Evolutionary conservation across 139 green algal genomes (phyloP), one percentile per base, ranked within the genome.

Genomic region (Mesostigma viride): DNA sequence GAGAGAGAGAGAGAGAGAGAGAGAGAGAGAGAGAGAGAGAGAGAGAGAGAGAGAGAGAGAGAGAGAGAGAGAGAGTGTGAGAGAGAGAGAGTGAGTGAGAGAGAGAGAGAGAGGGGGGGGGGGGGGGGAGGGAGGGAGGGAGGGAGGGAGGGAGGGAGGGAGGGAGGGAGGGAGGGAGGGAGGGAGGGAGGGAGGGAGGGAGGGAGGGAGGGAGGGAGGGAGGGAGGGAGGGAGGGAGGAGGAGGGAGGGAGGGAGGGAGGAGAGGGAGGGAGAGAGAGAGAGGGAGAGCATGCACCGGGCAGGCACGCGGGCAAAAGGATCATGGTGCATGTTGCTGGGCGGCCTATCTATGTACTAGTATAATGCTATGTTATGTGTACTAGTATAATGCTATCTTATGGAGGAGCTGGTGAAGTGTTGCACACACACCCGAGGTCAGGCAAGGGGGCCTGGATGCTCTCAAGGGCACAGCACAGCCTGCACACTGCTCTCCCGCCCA

Each of bases 391-490:
- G 45, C 22, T 22, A 22, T 56, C 45, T 28, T 56, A 28, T 56
- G 45, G n/a, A 36, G 8, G 40, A 69, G 40, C 44, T 22, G 32
- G 75, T 95, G 88, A 17, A 63, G 82, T 26, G 89, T 95, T 86
- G 94, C 92, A 56, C 88, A 87, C 28, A 89, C 88, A 36, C 86
- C 75, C 30, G 75, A 71, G 6, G 88, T 95, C 17, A 95, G 64
- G 68, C 68, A 88, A 66, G 0, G 89, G 82, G 14, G 82, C 87
- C 66, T 91, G 79, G 89, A 95, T 95, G 60, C 88, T n/a, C n/a
- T n/a, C n/a, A n/a, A n/a, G n/a, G n/a, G n/a, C n/a, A n/a, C n/a
- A n/a, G n/a, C n/a, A n/a, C n/a, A n/a, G n/a, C n/a, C n/a, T n/a
- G n/a, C n/a, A n/a, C n/a, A n/a, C n/a, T n/a, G n/a, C n/a, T n/a